Evolutionary conservation across 768 basidiomycete species (phyloP).

Genomic region (Arthromyces matolae): DNA sequence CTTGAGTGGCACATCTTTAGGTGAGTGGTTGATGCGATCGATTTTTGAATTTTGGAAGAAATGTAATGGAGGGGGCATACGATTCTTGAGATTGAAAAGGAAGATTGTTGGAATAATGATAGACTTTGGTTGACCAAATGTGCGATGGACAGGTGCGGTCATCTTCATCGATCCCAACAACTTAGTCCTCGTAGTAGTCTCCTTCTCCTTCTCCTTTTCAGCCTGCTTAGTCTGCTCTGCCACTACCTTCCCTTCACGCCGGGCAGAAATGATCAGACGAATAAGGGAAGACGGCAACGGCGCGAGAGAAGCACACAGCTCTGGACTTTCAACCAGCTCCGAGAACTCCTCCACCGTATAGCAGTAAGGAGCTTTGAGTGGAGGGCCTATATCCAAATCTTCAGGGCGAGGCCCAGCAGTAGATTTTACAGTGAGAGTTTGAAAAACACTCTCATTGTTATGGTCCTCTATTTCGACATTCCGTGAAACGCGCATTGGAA

Average conservation of each 20-base stretch:
- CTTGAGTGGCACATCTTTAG: neutral
- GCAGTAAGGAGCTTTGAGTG: neutral
- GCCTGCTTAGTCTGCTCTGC: no score
- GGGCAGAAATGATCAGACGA: neutral
- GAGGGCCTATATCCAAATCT: neutral
- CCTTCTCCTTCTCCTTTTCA: neutral
- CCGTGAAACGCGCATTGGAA: neutral
- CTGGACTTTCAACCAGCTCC: neutral
- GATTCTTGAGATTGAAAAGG: neutral
- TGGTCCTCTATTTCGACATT: neutral
- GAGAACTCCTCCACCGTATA: neutral
- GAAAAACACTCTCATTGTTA: neutral
- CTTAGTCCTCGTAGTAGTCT: neutral
- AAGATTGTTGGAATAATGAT: slow-evolving; percentile 1
- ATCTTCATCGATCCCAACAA: neutral
- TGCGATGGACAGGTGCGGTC: neutral
- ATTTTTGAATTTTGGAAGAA: slow-evolving; percentile 7
- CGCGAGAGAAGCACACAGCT: neutral
- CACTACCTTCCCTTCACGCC: no score
- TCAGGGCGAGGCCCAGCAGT: neutral
- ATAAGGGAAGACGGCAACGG: neutral
- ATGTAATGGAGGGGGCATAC: neutral
- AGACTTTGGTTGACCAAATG: neutral
- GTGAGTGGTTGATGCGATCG: neutral
- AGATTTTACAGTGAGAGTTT: neutral